Base-by-base conservation (phyloP, 257 asterid species). In the Solanum verrucosum region DNA sequence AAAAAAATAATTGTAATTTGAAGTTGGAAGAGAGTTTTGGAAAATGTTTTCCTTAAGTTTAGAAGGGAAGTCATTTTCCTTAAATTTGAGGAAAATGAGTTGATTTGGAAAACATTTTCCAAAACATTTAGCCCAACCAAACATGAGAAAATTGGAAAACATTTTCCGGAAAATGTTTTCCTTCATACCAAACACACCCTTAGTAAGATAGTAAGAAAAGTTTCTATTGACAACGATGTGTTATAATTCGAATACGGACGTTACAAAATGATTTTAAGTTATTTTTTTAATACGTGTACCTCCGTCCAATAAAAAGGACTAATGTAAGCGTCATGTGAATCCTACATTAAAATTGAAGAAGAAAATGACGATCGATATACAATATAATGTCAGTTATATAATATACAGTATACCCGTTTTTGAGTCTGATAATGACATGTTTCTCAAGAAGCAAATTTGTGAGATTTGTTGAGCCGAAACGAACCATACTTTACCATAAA, bases 351-450 rank as follows among this genome's bases (percentile, higher is more conserved):
- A 23, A n/a, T 63, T 63, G 14, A 25, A 65, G 16, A 25, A 12
- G 18, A 25, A 25, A 65, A 2, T 63, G 7, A 65, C 2, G 4
- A 65, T 65, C 18, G 4, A 5, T 60, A 56, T 3, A 56, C 9
- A 16, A 18, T 4, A 5, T 56, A 20, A 56, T 18, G 31, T 3
- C 1, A 9, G 31, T 59, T n/a, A 18, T 56, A 56, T 56, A 5
- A 56, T 56, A 18, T 16, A 56, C 9, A 0, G 65, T 2, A 56
- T 3, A 2, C n/a, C 1, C 0, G 0, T 56, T 56, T 56, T 56
- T 56, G n/a, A 56, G n/a, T 18, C n/a, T 56, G 0, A 56, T 56
- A 2, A 56, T 56, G 4, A 6, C n/a, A 7, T 25, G 9, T 67
- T 67, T n/a, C 34, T 29, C 3, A 25, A 63, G 0, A 29, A 11